phyloP scores from a whole-genome alignment of 2,329 filamentous ascomycete species.

The Alternaria viburni region DNA sequence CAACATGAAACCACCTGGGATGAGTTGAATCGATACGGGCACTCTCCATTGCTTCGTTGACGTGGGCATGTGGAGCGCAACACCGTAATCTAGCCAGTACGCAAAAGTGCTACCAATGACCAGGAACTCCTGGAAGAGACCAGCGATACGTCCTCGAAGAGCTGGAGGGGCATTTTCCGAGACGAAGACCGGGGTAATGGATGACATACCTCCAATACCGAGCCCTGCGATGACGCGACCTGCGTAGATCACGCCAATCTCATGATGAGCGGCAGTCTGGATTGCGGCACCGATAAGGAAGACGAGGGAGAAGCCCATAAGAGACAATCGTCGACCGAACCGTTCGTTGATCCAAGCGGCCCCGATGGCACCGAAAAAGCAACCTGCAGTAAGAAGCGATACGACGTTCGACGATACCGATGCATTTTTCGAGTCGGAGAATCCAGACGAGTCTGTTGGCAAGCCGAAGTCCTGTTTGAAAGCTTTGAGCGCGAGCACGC shows the following conservation, averaged over 20 bases:
- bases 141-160: conserved; percentile 65
- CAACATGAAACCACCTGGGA: conserved; percentile 67
- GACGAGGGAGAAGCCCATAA: conserved; percentile 8
- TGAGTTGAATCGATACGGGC: conserved; percentile 68
- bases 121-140: conserved; percentile 57
- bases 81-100: conserved; percentile 53
- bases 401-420: conserved; percentile 9
- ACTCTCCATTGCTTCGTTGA: conserved; percentile 56
- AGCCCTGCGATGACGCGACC: conserved; percentile 59
- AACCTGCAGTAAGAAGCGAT: conserved; percentile 11
- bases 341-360: conserved; percentile 12
- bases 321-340: conserved; percentile 9
- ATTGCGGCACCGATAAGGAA: conserved; percentile 12
- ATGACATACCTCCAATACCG: conserved; percentile 60
- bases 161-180: conserved; percentile 62
- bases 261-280: conserved; percentile 11
- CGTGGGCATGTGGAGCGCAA: conserved; percentile 51
- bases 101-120: conserved; percentile 48
- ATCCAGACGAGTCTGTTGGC: conserved; percentile 10
- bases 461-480: conserved; percentile 14
- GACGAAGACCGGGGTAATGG: conserved; percentile 58
- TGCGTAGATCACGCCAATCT: conserved; percentile 11
- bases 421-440: conserved; percentile 9
- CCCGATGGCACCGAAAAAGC: conserved; percentile 15
- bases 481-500: conserved; percentile 12